A percentile compares a stretch with the other conserved stretches of the same genome.
These are phyloP conservation scores for Ogataea allantospora DNA, from an alignment of 805 yeast species.

Conservation along the genomic window DNA sequence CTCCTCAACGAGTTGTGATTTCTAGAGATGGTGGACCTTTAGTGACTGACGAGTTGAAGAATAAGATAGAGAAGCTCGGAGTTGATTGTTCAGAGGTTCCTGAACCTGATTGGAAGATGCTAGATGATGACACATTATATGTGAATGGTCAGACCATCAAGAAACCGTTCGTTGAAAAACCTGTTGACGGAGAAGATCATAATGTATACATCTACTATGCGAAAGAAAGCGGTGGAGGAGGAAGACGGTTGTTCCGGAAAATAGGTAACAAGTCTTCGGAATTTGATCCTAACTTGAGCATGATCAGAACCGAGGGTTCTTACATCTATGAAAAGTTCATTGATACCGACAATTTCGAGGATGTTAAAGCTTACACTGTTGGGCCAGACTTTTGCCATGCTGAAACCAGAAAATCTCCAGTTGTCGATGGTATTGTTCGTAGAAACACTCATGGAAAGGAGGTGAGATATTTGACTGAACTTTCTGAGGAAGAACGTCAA, in stretches of 20 bases:
- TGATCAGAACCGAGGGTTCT: conserved; percentile 87
- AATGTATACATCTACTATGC: conserved; percentile 92
- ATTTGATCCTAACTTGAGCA: conserved; percentile 74
- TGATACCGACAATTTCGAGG: conserved; percentile 98
- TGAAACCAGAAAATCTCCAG: conserved; percentile 97
- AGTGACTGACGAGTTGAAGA: conserved; percentile 64
- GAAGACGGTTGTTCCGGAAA: conserved; percentile 87
- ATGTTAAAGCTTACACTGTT: conserved; percentile 97
- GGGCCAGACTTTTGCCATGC: conserved; percentile 93
- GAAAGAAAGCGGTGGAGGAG: conserved; percentile 92
- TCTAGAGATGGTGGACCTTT: conserved; percentile 97
- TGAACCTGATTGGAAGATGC: conserved; percentile 85
- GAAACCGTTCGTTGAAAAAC: conserved; percentile 97
- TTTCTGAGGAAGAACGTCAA: conserved; percentile 67
- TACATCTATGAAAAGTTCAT: conserved; percentile 90
- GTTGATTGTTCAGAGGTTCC: conserved; percentile 46
- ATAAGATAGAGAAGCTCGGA: conserved; percentile 59
- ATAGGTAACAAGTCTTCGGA: conserved; percentile 97
- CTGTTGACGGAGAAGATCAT: conserved; percentile 98
- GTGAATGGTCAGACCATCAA: conserved; percentile 70
- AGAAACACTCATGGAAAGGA: conserved; percentile 98
- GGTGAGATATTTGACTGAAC: conserved; percentile 81
- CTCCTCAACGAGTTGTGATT: conserved; percentile 85
- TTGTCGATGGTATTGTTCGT: conserved; percentile 97
- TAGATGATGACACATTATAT: conserved; percentile 77